phyloP scores from a whole-genome alignment of 768 basidiomycete species.

The Lactarius akahatsu region DNA sequence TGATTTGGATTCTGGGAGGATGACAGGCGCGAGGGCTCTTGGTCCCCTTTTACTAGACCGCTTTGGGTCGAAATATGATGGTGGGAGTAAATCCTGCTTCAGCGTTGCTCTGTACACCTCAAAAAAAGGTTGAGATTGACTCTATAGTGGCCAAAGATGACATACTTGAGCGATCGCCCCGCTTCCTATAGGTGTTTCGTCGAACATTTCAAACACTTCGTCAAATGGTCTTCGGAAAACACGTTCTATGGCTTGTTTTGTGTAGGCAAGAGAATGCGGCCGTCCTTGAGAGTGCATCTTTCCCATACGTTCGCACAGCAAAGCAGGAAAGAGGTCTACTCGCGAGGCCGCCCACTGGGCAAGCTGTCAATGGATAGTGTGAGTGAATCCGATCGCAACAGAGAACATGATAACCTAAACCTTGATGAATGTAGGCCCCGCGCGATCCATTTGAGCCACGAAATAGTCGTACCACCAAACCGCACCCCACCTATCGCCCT shows the following conservation, averaged over 20 bases:
- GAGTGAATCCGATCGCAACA: background rate
- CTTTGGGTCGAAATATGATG: constrained; percentile 77
- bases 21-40: constrained; percentile 52
- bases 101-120: constrained; percentile 90
- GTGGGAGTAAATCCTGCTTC: constrained; percentile 79
- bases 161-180: constrained; percentile 94
- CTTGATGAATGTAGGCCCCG: constrained; percentile 98
- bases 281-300: constrained; percentile 85
- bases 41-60: constrained; percentile 49
- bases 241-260: constrained; percentile 73
- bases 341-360: constrained; percentile 99
- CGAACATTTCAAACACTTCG: constrained; percentile 90
- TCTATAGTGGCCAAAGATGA: background rate
- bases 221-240: constrained; percentile 84
- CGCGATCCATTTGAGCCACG: constrained; percentile 85
- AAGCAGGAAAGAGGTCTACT: constrained; percentile 86
- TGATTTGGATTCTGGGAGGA: constrained; percentile 55
- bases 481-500: constrained; percentile 87
- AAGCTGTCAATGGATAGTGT: constrained; percentile 50
- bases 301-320: constrained; percentile 82
- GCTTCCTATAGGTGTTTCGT: constrained; percentile 85
- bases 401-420: constrained; percentile 41
- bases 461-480: constrained; percentile 97
- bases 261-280: constrained; percentile 78
- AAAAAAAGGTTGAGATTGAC: background rate